Conservation (phyloP, 164 flowering plant species). For the Kalanchoe fedtschenkoi region DNA sequence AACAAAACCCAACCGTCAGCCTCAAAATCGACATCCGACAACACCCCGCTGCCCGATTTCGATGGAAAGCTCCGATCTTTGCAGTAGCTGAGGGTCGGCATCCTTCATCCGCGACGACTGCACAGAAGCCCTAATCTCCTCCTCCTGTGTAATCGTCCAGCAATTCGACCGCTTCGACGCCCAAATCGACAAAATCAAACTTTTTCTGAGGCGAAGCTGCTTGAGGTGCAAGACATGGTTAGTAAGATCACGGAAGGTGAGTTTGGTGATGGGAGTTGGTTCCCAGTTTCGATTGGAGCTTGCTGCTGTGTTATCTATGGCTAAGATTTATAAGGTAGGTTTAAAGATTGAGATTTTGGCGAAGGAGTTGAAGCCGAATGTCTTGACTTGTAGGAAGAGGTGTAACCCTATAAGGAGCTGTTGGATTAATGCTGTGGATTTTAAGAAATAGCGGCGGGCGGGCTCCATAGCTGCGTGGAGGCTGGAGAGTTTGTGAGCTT, state of each 20-base stretch:
- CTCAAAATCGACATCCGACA: no score
- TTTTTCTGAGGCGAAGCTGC: conserved; percentile 17
- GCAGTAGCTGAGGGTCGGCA: conserved; percentile 28
- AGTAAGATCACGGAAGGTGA: conserved; percentile 52
- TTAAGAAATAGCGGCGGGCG: no score
- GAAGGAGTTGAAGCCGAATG: conserved; percentile 34
- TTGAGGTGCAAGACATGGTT: conserved; percentile 38
- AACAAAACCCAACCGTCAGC: no score
- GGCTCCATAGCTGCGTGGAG: no score
- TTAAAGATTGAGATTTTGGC: conserved; percentile 48
- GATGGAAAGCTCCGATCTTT: conserved; percentile 10
- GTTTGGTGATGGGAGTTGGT: conserved; percentile 67
- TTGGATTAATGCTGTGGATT: no score
- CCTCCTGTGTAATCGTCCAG: conserved; percentile 41
- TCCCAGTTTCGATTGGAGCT: conserved; percentile 56
- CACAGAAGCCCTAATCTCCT: conserved; percentile 32
- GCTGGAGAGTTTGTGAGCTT: no score
- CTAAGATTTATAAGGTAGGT: conserved; percentile 38
- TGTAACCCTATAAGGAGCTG: conserved; percentile 69
- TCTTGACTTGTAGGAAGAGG: conserved; percentile 38
- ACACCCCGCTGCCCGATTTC: no score
- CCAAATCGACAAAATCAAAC: conserved; percentile 30
- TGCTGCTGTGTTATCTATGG: conserved; percentile 60
- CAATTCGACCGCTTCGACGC: conserved; percentile 34
- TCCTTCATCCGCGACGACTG: conserved; percentile 29